Conservation (phyloP, 768 basidiomycete species). For the Auriscalpium orientale region DNA sequence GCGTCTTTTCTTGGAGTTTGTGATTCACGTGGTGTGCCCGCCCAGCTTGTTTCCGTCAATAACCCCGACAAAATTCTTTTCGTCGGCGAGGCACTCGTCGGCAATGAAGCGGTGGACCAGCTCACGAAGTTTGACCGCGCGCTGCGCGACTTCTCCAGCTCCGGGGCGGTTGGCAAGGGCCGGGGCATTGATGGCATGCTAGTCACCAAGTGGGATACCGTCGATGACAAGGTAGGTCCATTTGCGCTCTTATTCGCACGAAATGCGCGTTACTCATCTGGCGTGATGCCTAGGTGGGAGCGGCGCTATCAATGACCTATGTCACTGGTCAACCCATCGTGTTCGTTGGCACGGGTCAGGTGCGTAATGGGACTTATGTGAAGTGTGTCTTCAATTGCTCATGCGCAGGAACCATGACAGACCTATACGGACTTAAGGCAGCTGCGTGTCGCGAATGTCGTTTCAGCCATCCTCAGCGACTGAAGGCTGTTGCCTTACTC, state of each 20-base stretch:
- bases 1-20: not conserved
- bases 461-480: constrained; percentile 83
- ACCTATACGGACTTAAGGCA: constrained; percentile 96
- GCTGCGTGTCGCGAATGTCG: constrained; percentile 85
- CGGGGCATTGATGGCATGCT: constrained; percentile 98
- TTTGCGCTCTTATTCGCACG: not conserved
- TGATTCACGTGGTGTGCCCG: too few relatives aligned
- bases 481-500: constrained; percentile 21
- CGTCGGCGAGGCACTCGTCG: constrained; percentile 96
- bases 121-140: constrained; percentile 94
- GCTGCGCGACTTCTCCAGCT: constrained; percentile 83
- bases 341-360: constrained; percentile 97
- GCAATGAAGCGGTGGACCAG: constrained; percentile 98
- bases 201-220: constrained; percentile 98
- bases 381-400: constrained; percentile 2
- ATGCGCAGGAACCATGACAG: constrained; percentile 30
- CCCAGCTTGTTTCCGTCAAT: constrained; percentile 84
- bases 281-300: constrained; percentile 66
- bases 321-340: constrained; percentile 98
- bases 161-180: constrained; percentile 53
- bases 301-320: constrained; percentile 98
- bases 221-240: constrained; percentile 79
- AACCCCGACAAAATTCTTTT: constrained; percentile 97
- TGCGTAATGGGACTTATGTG: constrained; percentile 26
- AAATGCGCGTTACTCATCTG: not conserved